phyloP scores from a whole-genome alignment of 2,329 filamentous ascomycete species.

The Aquanectria penicillioides region DNA sequence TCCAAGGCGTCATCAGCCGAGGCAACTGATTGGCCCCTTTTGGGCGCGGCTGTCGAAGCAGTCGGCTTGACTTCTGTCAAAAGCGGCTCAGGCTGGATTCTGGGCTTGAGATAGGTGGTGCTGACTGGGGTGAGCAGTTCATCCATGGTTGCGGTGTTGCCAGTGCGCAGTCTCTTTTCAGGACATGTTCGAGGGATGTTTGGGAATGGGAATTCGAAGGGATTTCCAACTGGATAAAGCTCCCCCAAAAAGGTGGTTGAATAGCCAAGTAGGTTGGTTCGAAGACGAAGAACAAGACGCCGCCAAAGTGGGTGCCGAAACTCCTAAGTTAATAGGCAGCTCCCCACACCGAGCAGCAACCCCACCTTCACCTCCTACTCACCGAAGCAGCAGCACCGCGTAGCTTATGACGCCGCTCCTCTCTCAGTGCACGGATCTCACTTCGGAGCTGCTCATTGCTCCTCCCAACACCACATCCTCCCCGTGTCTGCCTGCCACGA shows the following conservation, averaged over 20 bases:
- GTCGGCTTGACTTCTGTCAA: constrained; percentile 49
- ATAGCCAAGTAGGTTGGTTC: not conserved
- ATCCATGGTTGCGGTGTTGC: constrained; percentile 59
- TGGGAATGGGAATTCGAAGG: not conserved
- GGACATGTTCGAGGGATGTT: not conserved
- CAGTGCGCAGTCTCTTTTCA: not conserved
- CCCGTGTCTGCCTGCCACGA: constrained; percentile 6
- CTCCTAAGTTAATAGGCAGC: constrained; percentile 15
- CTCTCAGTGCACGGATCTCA: constrained; percentile 34
- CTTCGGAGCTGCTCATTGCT: constrained; percentile 14
- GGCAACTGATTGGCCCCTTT: constrained; percentile 35
- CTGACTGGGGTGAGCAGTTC: constrained; percentile 64
- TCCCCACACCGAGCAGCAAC: constrained; percentile 30
- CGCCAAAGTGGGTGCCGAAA: not conserved
- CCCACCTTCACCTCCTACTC: constrained; percentile 48
- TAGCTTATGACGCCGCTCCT: constrained; percentile 31
- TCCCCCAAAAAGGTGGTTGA: no score
- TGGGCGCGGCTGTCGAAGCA: constrained; percentile 10
- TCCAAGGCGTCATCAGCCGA: constrained; percentile 65
- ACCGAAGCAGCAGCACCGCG: constrained; percentile 37
- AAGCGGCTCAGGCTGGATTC: constrained; percentile 48
- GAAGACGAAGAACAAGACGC: not conserved
- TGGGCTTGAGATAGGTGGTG: constrained; percentile 58
- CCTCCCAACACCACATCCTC: not conserved
- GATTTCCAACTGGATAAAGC: not conserved